Percentiles rank a stretch among this genome's conserved stretches.
phyloP scores from a whole-genome alignment of 768 basidiomycete genomes.

The Mycena latifolia region DNA sequence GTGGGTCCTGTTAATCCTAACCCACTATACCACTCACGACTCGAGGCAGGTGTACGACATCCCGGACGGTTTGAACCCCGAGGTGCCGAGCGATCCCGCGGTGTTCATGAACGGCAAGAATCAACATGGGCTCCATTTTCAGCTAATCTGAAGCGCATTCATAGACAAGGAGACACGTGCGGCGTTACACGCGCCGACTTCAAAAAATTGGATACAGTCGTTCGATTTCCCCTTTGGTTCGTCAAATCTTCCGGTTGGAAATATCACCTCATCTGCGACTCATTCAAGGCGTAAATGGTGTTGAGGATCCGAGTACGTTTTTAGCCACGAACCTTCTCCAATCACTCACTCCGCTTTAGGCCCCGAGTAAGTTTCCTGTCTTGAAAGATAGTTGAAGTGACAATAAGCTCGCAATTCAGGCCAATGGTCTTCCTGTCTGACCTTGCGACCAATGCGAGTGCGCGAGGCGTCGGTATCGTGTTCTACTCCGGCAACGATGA shows the following conservation, averaged over 20 bases:
- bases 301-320: constrained; percentile 28
- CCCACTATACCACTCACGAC: not conserved
- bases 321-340: not conserved
- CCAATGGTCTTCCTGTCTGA: constrained; percentile 61
- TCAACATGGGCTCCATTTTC: not conserved
- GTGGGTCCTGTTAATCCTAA: constrained; percentile 45
- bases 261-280: not conserved
- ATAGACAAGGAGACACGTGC: constrained; percentile 61
- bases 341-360: constrained; percentile 19
- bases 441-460: constrained; percentile 58
- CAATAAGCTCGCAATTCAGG: constrained; percentile 37
- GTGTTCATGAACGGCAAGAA: constrained; percentile 70
- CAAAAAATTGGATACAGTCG: constrained; percentile 55
- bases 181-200: constrained; percentile 78
- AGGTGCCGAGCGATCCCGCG: constrained; percentile 47
- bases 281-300: not conserved
- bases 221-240: constrained; percentile 50
- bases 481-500: constrained; percentile 66
- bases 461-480: constrained; percentile 49
- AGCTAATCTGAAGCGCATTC: not conserved
- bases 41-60: constrained; percentile 62
- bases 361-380: constrained; percentile 33
- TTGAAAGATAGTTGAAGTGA: too few species aligned
- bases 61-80: constrained; percentile 69
- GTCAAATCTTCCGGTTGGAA: not conserved